Evolutionary conservation across 1,139 yeast species (phyloP), one percentile per base, ranked within the genome.

Genomic region (Kodamaea derodonti): DNA sequence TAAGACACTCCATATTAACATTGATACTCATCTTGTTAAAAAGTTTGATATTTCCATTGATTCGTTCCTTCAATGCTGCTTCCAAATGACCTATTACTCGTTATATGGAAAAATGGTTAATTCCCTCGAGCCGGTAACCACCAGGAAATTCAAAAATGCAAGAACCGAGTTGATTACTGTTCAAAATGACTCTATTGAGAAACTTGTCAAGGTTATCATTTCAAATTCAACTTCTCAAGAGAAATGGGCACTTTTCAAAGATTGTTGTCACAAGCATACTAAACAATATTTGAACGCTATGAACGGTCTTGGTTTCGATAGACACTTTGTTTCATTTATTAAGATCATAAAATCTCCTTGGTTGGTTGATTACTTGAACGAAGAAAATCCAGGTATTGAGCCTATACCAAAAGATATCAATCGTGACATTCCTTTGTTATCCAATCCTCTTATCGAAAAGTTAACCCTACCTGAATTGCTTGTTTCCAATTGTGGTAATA

Each of bases 31-130:
- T 35, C 51, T 80, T 28, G 68, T 74, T 4, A 60, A 60, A 25
- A 77, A 72, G 43, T 65, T 78, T 51, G 69, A 72, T 17, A 59
- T 81, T 23, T 74, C 81, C 16, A 61, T 80, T 2, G 92, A 84
- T 58, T 78, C 87, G 0, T 64, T 82, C 53, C 60, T 83, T 33
- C 94, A 84, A 53, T 57, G 82, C 24, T 73, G 82, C 26, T 64
- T 83, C 41, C 92, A 83, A 54, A 70, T 83, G 26, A 77, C 90
- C 1, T 78, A 81, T 52, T 83, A 80, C 56, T 82, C 88, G 0
- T 56, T 84, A 24, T 84, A 84, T 47, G 94, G 94, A 3, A 76
- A 71, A 46, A 62, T 80, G 51, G 77, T 77, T 6, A 78, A 82
- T 38, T 72, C 86, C 1, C 65, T 80, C 39, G 94, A 84, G 51